Percentiles rank a stretch among this genome's conserved stretches.
phyloP scores from a whole-genome alignment of 257 asterid species.

The Gentiana macrophylla region DNA sequence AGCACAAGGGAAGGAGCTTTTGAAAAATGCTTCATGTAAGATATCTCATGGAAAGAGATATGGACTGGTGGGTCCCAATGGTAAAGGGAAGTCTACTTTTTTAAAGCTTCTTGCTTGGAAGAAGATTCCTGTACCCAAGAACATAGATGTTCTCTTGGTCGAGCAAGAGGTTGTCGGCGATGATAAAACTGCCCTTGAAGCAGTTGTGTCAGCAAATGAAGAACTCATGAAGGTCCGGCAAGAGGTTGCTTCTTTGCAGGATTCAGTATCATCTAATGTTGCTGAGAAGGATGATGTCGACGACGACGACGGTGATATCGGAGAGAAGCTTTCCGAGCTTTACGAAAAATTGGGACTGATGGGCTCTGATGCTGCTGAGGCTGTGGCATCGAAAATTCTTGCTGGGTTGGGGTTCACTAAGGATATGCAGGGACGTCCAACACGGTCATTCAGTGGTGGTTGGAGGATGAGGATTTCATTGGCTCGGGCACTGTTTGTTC shows the following conservation, averaged over 20 bases:
- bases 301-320: background rate
- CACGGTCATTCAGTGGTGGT: slow-evolving; percentile 27
- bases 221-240: slow-evolving; percentile 18
- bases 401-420: slow-evolving; percentile 29
- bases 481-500: slow-evolving; percentile 28
- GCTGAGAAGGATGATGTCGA: slow-evolving; percentile 2
- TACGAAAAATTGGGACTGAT: slow-evolving; percentile 22
- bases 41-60: slow-evolving; percentile 23
- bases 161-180: slow-evolving; percentile 58
- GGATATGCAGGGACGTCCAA: slow-evolving; percentile 24
- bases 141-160: slow-evolving; percentile 53
- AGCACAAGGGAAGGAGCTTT: slow-evolving; percentile 21
- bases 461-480: slow-evolving; percentile 29
- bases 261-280: background rate
- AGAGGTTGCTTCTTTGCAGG: slow-evolving; percentile 21
- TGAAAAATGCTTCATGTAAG: slow-evolving; percentile 19
- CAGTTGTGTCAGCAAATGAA: slow-evolving; percentile 38
- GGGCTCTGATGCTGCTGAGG: slow-evolving; percentile 29
- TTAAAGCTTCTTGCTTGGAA: slow-evolving; percentile 59
- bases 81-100: slow-evolving; percentile 23
- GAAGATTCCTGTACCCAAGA: slow-evolving; percentile 52
- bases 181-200: slow-evolving; percentile 44
- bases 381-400: slow-evolving; percentile 28
- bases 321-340: slow-evolving; percentile 20
- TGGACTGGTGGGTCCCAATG: slow-evolving; percentile 26